phyloP scores from a whole-genome alignment of 345 rosid genomes.

The Clausena lansium region DNA sequence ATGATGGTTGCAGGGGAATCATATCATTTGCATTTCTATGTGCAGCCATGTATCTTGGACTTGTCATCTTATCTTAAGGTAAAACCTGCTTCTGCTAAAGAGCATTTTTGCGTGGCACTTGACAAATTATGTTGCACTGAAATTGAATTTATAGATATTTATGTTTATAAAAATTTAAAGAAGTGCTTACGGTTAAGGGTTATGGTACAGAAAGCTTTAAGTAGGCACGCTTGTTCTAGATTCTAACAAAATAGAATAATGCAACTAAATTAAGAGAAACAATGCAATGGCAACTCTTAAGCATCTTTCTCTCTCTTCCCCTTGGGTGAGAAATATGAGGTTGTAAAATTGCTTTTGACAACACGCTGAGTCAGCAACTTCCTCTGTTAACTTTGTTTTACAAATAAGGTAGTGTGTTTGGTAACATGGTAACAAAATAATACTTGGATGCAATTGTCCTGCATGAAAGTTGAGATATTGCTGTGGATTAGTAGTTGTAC shows the following conservation, averaged over 20 bases:
- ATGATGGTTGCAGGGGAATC: constrained; percentile 75
- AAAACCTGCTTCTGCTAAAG: constrained; percentile 16
- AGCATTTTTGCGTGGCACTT: background rate
- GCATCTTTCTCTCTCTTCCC: background rate
- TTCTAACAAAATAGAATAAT: background rate
- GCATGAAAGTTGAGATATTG: background rate
- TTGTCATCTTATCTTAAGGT: constrained; percentile 84
- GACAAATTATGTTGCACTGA: background rate
- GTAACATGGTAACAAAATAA: background rate
- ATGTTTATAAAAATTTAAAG: background rate
- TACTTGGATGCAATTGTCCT: background rate
- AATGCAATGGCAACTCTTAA: background rate
- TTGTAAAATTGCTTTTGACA: background rate
- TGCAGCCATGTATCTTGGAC: constrained; percentile 79
- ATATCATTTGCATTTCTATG: constrained; percentile 78
- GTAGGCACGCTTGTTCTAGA: background rate
- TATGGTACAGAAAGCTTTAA: background rate
- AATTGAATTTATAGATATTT: background rate
- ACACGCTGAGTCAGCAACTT: background rate
- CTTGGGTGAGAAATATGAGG: background rate
- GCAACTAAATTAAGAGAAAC: background rate
- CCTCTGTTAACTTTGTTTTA: background rate
- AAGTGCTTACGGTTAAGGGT: background rate
- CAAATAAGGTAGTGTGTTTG: background rate
- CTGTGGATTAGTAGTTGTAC: background rate